Conservation (phyloP, 148 eudicot genomes). For the Rheum nobile region DNA sequence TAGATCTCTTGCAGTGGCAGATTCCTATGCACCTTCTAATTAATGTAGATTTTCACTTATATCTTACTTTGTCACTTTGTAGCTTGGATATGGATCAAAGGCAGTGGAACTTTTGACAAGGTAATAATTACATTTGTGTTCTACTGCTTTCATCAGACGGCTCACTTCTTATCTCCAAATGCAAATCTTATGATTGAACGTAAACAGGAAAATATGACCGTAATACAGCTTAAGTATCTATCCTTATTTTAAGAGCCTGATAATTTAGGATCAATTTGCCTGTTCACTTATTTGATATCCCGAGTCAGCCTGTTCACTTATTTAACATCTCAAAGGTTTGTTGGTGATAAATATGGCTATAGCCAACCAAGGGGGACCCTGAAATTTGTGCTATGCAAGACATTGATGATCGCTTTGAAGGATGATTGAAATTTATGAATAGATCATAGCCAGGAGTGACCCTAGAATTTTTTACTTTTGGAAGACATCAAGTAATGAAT, state of each 20-base stretch:
- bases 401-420: background rate
- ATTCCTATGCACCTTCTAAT: background rate
- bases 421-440: background rate
- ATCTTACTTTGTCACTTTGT: constrained; percentile 13
- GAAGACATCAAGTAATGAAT: too few relatives aligned
- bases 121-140: constrained; percentile 18
- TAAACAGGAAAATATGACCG: background rate
- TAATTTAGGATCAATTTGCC: background rate
- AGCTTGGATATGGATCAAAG: constrained; percentile 93
- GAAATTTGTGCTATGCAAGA: background rate
- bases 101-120: constrained; percentile 79
- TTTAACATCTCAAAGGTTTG: background rate
- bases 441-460: background rate
- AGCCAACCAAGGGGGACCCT: background rate
- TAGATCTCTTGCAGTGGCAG: background rate
- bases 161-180: background rate
- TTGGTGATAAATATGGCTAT: background rate
- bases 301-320: background rate
- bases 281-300: background rate
- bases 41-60: background rate
- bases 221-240: background rate
- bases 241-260: background rate
- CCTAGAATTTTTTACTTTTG: too few relatives aligned
- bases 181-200: background rate
- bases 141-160: background rate